Evolutionary conservation across 768 basidiomycete species (phyloP), one percentile per base, ranked within the genome.

Genomic region (Serendipita indica): DNA sequence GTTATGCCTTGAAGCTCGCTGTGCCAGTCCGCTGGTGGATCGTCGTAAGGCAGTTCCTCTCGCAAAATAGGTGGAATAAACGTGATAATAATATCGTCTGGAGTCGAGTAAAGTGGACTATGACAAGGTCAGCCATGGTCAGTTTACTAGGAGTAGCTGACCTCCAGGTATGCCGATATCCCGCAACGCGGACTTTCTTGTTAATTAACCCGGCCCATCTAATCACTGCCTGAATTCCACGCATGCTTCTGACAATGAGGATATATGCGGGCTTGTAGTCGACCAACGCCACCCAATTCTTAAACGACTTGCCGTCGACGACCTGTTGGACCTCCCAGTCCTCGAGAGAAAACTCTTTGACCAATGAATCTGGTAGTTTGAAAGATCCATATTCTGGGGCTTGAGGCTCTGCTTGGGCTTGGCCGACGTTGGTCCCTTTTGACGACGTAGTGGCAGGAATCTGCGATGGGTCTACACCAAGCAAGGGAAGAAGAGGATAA

Each of bases 111-210:
- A 5, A 59, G 30, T 4, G 20, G 25, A 27, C 58, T 58, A 37
- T 56, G 12, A 22, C 10, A 4, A 30, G 16, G 52, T 56, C 22
- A 56, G 28, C 18, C 32, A 7, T 7, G n/a, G 13, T n/a, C 13
- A 10, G 30, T 4, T 30, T 10, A 12, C 10, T 13, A 12, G 18
- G 20, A 13, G 4, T 27, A 0, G 30, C 57, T 13, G 18, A 58
- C 57, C 57, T 59, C 58, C 58, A 59, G 5, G 58, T 59, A 37
- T 59, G 58, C 28, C 58, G 20, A 37, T 46, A 59, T 12, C 58
- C 58, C 14, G 45, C 58, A 25, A 43, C 58, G 5, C 58, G 58
- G 14, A 59, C 22, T 30, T 49, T 49, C 22, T 27, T 13, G 30
- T 27, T 41, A 30, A 25, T n/a, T n/a, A 41, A 34, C 16, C 22